Evolutionary conservation across 73 alveolate species (phyloP), one percentile per base, ranked within the genome.

Genomic region (Symbiodinium natans): DNA sequence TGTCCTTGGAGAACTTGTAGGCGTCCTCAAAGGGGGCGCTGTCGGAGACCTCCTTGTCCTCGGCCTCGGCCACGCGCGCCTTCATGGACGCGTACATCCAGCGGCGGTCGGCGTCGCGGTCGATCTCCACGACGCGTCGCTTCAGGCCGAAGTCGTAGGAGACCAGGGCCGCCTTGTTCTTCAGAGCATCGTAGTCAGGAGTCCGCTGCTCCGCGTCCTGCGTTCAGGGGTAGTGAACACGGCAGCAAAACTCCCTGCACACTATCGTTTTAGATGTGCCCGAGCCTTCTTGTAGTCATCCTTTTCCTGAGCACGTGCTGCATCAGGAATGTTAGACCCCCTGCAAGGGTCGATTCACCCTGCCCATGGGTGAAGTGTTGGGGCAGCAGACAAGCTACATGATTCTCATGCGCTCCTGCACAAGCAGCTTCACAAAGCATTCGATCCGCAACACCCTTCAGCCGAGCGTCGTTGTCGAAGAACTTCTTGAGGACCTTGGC

Each of bases 101-200:
- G 90, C 98, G 98, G 82, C 98, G 98, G 98, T 92, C 98, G 38
- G 90, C 98, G n/a, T 92, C 89, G 29, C 98, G 98, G 89, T 92
- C 98, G 82, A 92, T 74, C 82, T 71, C 90, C 38, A 92, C 71
- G 82, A 73, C 25, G 82, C 56, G 38, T n/a, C 36, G 42, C 41
- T 56, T 59, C 68, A 88, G 86, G 95, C 84, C 71, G 95, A 88
- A 88, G 95, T 88, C 95, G 36, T 86, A 86, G 33, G 41, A 82
- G 83, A 86, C 95, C 95, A 56, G 33, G n/a, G 75, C 92, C 43
- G 86, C 86, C 73, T 63, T 88, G 31, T 63, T 88, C 74, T 39
- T 56, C 86, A 88, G 36, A 33, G 59, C 59, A 29, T 88, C 86
- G 54, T 88, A 88, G 95, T 88, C 86, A 21, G 95, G 95, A 0